Conservation (phyloP, 2,329 filamentous ascomycete species). For the Decorospora gaudefroyi region DNA sequence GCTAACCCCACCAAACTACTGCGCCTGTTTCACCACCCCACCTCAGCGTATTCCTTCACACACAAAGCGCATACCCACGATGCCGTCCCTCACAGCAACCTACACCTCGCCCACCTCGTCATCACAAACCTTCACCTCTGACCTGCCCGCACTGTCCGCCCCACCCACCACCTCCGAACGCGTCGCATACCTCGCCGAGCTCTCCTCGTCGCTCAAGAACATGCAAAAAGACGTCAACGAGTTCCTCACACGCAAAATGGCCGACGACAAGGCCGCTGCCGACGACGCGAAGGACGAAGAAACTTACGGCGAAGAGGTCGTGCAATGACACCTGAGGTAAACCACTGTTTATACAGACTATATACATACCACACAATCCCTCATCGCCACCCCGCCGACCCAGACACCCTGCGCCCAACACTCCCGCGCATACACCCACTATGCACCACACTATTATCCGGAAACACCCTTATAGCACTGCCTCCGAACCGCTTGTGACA, state of each 20-base stretch:
- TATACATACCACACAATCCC: not conserved
- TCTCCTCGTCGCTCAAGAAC: constrained; percentile 61
- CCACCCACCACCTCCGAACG: constrained; percentile 54
- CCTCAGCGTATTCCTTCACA: not conserved
- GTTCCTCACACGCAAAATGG: constrained; percentile 75
- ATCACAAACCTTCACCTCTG: constrained; percentile 36
- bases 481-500: constrained; percentile 92
- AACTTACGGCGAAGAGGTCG: constrained; percentile 83
- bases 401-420: constrained; percentile 24
- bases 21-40: not conserved
- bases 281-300: constrained; percentile 60
- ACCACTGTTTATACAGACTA: not conserved
- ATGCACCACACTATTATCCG: constrained; percentile 63
- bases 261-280: constrained; percentile 65
- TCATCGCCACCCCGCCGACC: constrained; percentile 4
- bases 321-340: constrained; percentile 56
- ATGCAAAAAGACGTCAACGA: constrained; percentile 71
- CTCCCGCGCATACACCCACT: constrained; percentile 53
- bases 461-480: constrained; percentile 86
- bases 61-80: constrained; percentile 13
- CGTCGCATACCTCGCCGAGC: constrained; percentile 61
- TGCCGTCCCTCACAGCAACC: constrained; percentile 53
- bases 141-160: constrained; percentile 28
- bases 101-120: constrained; percentile 58
- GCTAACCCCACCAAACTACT: constrained; percentile 10